These are phyloP conservation scores for Teratosphaeriaceae sp. DNA, from an alignment of 2,329 filamentous ascomycete genomes.

Conservation along the genomic window DNA sequence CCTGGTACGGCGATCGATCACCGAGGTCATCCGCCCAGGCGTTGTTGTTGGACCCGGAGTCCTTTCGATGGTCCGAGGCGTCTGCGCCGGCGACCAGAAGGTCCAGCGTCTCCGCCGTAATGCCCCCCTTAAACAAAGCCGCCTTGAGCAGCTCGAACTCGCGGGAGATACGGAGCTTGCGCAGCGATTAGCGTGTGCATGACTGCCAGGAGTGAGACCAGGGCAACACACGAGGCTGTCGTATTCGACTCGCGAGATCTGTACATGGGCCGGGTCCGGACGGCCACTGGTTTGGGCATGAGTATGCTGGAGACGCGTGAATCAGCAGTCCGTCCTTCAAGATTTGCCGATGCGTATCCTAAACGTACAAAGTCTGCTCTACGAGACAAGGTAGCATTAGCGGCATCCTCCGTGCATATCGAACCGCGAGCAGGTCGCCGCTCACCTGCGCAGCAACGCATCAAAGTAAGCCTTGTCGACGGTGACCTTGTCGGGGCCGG, in stretches of 20 bases:
- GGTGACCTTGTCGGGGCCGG: conserved; percentile 42
- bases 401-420: conserved; percentile 1
- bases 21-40: conserved; percentile 19
- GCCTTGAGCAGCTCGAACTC: conserved; percentile 49
- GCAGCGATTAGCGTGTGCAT: neutral
- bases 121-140: conserved; percentile 45
- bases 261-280: conserved; percentile 33
- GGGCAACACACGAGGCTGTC: conserved; percentile 45
- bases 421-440: conserved; percentile 18
- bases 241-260: conserved; percentile 56
- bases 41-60: conserved; percentile 9
- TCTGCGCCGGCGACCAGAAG: conserved; percentile 35
- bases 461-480: conserved; percentile 57
- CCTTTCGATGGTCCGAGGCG: conserved; percentile 11
- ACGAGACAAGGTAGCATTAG: conserved; percentile 15
- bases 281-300: conserved; percentile 14
- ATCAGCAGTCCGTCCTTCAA: conserved; percentile 1
- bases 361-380: conserved; percentile 26
- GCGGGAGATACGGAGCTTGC: conserved; percentile 35
- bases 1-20: conserved; percentile 7
- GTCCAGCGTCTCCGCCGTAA: conserved; percentile 44
- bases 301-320: conserved; percentile 17
- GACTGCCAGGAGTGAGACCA: neutral
- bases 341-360: neutral
- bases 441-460: conserved; percentile 56